These are phyloP conservation scores for Claviceps sp. DNA, from an alignment of 2,329 filamentous ascomycete species.

Conservation along the genomic window DNA sequence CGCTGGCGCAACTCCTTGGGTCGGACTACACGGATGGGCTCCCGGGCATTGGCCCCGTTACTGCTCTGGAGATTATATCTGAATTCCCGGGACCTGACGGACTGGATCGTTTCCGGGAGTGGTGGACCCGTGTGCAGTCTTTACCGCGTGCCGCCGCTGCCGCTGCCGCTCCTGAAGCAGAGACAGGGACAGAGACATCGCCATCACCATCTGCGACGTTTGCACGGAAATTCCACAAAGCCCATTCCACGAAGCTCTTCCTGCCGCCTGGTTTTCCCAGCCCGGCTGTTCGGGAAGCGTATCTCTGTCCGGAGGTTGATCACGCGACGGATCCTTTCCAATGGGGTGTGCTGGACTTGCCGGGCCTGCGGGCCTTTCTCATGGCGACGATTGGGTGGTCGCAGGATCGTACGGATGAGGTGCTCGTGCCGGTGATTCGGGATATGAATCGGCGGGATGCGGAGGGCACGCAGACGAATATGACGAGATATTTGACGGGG, in stretches of 20 bases:
- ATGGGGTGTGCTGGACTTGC: constrained; percentile 91
- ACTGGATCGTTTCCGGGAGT: constrained; percentile 67
- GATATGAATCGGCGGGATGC: constrained; percentile 84
- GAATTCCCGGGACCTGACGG: constrained; percentile 58
- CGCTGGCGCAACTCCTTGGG: constrained; percentile 79
- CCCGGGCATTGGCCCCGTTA: constrained; percentile 82
- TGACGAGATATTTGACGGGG: constrained; percentile 83
- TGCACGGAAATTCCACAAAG: constrained; percentile 64
- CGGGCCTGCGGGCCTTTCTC: constrained; percentile 69
- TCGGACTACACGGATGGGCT: constrained; percentile 93
- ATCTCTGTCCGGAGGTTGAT: constrained; percentile 79
- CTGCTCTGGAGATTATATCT: constrained; percentile 82
- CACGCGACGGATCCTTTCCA: constrained; percentile 64
- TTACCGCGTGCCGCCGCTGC: constrained; percentile 34
- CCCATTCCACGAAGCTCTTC: constrained; percentile 74
- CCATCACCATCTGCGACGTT: constrained; percentile 46
- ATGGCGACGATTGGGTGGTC: constrained; percentile 91
- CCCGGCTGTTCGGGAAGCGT: constrained; percentile 65
- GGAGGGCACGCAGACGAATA: constrained; percentile 91
- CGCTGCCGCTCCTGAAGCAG: not conserved
- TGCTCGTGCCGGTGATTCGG: constrained; percentile 84
- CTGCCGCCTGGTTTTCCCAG: constrained; percentile 71
- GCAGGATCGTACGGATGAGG: constrained; percentile 84
- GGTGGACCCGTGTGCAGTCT: constrained; percentile 72
- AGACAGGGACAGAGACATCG: constrained; percentile 27